Conservation (phyloP, 768 basidiomycete species). For the Boletus rubropictus region DNA sequence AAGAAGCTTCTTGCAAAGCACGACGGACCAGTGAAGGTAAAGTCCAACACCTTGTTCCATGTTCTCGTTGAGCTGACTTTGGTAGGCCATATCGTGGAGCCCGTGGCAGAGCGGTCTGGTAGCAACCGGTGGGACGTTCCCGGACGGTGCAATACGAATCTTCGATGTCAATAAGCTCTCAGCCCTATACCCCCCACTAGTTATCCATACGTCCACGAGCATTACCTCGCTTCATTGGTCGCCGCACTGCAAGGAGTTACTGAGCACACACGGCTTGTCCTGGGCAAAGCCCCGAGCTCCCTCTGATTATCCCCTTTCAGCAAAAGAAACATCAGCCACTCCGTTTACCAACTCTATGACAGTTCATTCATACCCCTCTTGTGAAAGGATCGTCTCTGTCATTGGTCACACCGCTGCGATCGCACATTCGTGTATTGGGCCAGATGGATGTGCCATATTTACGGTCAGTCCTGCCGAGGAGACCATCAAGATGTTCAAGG, state of each 20-base stretch:
- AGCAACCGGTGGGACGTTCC: conserved; percentile 61
- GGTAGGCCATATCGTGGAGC: conserved; percentile 67
- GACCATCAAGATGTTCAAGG: conserved; percentile 69
- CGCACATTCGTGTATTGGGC: conserved; percentile 57
- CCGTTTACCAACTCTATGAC: conserved; percentile 40
- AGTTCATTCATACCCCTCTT: conserved; percentile 51
- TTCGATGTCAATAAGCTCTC: conserved; percentile 42
- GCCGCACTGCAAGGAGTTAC: conserved; percentile 74
- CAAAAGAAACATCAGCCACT: conserved; percentile 20
- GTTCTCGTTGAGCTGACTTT: neutral
- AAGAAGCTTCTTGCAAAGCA: conserved; percentile 39
- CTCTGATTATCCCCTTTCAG: conserved; percentile 14
- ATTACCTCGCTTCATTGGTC: conserved; percentile 64
- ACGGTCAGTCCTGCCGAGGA: conserved; percentile 61
- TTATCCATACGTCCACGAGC: conserved; percentile 41
- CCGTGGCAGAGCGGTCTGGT: conserved; percentile 66
- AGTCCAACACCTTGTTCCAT: neutral
- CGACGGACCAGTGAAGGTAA: conserved; percentile 40
- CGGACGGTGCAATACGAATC: conserved; percentile 53
- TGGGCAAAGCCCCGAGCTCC: conserved; percentile 23
- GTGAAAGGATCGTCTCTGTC: conserved; percentile 46
- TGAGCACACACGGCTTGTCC: conserved; percentile 65
- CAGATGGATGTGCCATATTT: conserved; percentile 57
- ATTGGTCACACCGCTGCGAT: conserved; percentile 51
- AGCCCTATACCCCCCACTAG: conserved; percentile 42